Evolutionary conservation across 441 rosid genomes (phyloP).

Genomic region (Pelargonium fulgidum): DNA sequence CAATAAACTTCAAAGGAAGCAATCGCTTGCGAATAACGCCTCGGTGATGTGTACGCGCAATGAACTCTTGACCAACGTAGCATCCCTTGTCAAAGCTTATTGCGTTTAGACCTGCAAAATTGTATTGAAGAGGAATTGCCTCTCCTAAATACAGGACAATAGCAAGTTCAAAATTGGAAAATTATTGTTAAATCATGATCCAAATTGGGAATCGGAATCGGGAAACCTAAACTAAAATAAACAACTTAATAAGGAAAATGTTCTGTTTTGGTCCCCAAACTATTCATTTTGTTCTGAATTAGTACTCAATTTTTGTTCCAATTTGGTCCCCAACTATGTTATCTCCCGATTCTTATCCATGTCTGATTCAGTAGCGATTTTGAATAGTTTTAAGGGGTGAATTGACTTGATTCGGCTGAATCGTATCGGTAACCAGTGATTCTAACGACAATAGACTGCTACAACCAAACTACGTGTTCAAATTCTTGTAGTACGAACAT

Average conservation of each 20-base stretch:
- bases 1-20: conserved; percentile 59
- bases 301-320: too few relatives aligned
- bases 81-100: conserved; percentile 96
- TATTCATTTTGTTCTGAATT: too few relatives aligned
- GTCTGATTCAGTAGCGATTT: too few relatives aligned
- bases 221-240: too few relatives aligned
- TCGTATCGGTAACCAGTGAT: too few relatives aligned
- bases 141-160: conserved; percentile 43
- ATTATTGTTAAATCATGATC: background rate
- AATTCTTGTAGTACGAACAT: background rate
- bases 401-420: too few relatives aligned
- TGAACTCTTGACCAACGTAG: conserved; percentile 90
- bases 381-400: too few relatives aligned
- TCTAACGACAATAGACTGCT: background rate
- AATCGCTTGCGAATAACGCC: conserved; percentile 83
- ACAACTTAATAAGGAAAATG: too few relatives aligned
- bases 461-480: background rate
- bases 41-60: conserved; percentile 87
- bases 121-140: conserved; percentile 83
- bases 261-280: too few relatives aligned
- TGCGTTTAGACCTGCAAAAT: conserved; percentile 72
- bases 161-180: background rate
- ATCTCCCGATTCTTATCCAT: too few relatives aligned
- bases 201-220: too few relatives aligned
- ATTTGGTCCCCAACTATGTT: too few relatives aligned